Evolutionary conservation across 352 stramenopile species (phyloP), one percentile per base, ranked within the genome.

Genomic region (Pythium volutum): DNA sequence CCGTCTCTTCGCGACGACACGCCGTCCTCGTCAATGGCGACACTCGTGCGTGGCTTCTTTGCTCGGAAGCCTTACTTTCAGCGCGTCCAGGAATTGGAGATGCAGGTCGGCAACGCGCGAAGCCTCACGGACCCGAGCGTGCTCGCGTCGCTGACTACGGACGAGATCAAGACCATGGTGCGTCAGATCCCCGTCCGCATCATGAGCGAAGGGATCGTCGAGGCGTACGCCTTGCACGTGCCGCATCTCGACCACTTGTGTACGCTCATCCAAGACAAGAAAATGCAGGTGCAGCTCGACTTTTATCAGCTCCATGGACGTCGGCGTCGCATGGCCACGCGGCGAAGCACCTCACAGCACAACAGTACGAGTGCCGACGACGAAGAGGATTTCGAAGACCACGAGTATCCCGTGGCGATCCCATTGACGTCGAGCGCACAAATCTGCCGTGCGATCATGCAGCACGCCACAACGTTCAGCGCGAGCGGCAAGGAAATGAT

Each of bases 401-500:
- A 38, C 14, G 55, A 56, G 25, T 89, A 89, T 36, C 80, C 80
- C 22, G 62, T 84, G 15, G 67, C 71, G 7, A 50, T 89, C 0
- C 77, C 79, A n/a, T 59, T 89, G n/a, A 72, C 70, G 2, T 79
- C 81, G 0, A 89, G 81, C 29, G 71, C 79, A 0, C 81, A 91
- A 61, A 87, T 91, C 43, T 89, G 79, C 49, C 79, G 81, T 29
- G 81, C 78, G n/a, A 88, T 91, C 42, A 62, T 74, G 1, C 71
- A 82, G 18, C 75, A 85, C 26, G 77, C 79, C 0, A 53, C 47
- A 7, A 59, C 43, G 4, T 89, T 91, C 61, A 91, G 81, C 41
- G 57, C 74, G 4, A 91, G 81, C n/a, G 81, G 81, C 7, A 83
- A 79, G 23, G 79, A 91, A 38, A 91, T 91, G 81, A 77, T 89